Base-by-base conservation (phyloP, 2,329 filamentous ascomycete species). In the Cercospora janseana region DNA sequence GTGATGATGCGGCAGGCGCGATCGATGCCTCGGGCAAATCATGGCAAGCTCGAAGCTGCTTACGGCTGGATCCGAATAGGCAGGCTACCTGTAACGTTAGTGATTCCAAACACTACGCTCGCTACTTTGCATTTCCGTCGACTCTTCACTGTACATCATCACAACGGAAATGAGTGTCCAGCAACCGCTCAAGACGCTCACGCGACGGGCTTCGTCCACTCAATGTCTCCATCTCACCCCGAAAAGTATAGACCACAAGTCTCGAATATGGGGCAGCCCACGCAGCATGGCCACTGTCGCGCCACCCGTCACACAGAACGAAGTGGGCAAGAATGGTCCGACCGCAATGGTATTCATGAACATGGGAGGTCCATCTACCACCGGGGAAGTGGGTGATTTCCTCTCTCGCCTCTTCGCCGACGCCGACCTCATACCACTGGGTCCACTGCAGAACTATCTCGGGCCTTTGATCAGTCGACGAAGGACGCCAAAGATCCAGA, bases 261-360 rank as follows among this genome's bases (percentile, higher is more conserved):
- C 60, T 20, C 58, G 59, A 46, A 59, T 54, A 64, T 64, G 62
- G 62, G 32, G 37, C 27, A 37, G 52, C 26, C 52, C 61, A 23
- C 61, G 64, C 42, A 51, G 46, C 24, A 61, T 69, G 60, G 85
- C 85, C 23, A 86, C 82, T 10, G 75, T 78, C 13, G 82, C 81
- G 4, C 86, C 87, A 8, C 87, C 88, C 6, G 88, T 93, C 16
- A 91, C 87, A 0, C 88, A 94, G 69, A 79, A 89, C 78, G 77
- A 80, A 5, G 80, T 80, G 1, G 81, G 79, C 41, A 77, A 79
- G 2, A 80, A 88, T 66, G 92, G 92, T 0, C 90, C 91, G 6
- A 98, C 93, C 4, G 93, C 93, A 34, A 97, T 98, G 83, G 93
- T 98, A 10, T 96, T 98, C 66, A 82, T 98, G 74, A 98, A 98